Percentiles rank a stretch among this genome's conserved stretches.
These are phyloP conservation scores for Sungouiella blattae DNA, from an alignment of 805 yeast species.

Conservation along the genomic window DNA sequence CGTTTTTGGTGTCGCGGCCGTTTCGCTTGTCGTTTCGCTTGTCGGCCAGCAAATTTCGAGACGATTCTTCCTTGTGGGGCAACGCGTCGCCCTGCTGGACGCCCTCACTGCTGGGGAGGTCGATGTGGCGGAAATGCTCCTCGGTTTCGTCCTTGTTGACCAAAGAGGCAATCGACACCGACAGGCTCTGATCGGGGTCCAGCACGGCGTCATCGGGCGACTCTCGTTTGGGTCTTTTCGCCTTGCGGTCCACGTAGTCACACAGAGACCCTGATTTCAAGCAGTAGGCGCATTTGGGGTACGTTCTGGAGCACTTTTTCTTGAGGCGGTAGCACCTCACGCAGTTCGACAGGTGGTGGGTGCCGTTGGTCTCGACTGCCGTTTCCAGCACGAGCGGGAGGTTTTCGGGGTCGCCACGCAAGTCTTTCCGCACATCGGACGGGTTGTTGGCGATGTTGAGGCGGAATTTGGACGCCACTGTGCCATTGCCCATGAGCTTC, in stretches of 20 bases:
- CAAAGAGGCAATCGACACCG: constrained; percentile 10
- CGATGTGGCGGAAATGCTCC: constrained; percentile 13
- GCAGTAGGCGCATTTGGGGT: constrained; percentile 38
- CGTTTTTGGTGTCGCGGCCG: neutral
- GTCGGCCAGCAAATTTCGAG: too few species aligned
- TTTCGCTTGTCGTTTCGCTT: neutral
- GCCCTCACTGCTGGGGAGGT: constrained; percentile 5
- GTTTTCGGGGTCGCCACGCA: neutral
- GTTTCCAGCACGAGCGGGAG: neutral
- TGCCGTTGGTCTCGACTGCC: constrained; percentile 10
- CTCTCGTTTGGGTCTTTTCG: constrained; percentile 18
- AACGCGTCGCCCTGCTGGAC: neutral
- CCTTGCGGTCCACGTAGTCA: constrained; percentile 32
- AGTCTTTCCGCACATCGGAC: constrained; percentile 1
- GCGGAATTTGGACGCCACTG: constrained; percentile 35
- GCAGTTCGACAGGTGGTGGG: constrained; percentile 38
- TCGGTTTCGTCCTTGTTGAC: constrained; percentile 10
- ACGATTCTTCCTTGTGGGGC: neutral
- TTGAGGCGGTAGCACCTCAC: constrained; percentile 39
- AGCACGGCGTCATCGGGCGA: constrained; percentile 1
- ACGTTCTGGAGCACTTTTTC: constrained; percentile 38
- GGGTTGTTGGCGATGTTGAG: constrained; percentile 8
- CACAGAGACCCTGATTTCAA: constrained; percentile 32
- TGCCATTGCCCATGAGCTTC: constrained; percentile 38
- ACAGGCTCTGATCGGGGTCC: neutral